phyloP scores from a whole-genome alignment of 179 eudicot species.

The Monotropa hypopitys region DNA sequence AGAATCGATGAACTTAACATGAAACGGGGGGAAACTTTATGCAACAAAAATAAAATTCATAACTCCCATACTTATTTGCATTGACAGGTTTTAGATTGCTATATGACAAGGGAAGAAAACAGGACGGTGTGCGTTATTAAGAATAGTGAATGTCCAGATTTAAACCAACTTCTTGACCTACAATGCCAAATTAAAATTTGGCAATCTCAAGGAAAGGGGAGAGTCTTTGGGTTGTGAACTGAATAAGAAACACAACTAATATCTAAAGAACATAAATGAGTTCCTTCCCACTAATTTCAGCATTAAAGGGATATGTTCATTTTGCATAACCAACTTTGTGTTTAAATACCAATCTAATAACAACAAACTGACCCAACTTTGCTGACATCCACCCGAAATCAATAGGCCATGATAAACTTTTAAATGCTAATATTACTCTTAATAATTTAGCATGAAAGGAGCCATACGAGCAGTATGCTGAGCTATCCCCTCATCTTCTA shows the following conservation, averaged over 20 bases:
- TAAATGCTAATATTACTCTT: background rate
- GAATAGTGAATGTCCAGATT: background rate
- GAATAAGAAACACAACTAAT: no score
- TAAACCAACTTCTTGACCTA: no score
- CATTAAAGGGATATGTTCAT: background rate
- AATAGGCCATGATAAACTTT: background rate
- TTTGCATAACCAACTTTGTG: background rate
- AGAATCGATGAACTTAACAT: background rate
- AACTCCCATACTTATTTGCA: background rate
- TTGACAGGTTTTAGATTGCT: background rate
- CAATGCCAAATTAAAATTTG: background rate
- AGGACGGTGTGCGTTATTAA: background rate
- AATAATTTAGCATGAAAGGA: background rate
- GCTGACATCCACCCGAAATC: background rate
- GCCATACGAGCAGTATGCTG: conserved; percentile 29
- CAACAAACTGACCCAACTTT: background rate
- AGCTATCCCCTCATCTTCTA: conserved; percentile 32
- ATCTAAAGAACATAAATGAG: no score
- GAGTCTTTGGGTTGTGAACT: background rate
- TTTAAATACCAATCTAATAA: background rate
- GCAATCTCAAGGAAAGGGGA: background rate
- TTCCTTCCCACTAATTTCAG: background rate
- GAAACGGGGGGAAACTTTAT: background rate
- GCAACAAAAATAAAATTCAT: background rate
- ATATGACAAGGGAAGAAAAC: background rate